A percentile compares a stretch with the other conserved stretches of the same genome.
Evolutionary conservation across 2,329 filamentous ascomycete genomes (phyloP).

Genomic region (Aspergillus cejpii): DNA sequence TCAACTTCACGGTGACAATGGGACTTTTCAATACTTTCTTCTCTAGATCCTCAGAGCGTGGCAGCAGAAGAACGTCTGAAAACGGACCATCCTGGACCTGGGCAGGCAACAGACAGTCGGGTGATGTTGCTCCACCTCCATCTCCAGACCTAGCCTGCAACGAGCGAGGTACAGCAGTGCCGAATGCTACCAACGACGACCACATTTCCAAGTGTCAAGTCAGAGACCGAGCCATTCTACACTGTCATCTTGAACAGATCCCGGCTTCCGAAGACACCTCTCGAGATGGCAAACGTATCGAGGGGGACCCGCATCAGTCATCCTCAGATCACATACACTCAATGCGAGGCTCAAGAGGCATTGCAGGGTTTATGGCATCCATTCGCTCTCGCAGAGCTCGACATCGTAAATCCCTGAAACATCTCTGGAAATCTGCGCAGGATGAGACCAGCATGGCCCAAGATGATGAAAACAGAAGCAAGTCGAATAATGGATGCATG

Average conservation of each 20-base stretch:
- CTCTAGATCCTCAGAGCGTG: constrained; percentile 6
- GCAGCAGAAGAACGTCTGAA: constrained; percentile 1
- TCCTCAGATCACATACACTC: constrained; percentile 4
- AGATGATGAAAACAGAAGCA: no score
- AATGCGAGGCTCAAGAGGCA: constrained; percentile 8
- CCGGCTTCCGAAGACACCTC: not conserved
- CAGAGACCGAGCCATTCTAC: not conserved
- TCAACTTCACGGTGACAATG: constrained; percentile 4
- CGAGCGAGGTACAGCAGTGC: not conserved
- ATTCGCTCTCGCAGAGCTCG: constrained; percentile 14
- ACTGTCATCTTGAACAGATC: not conserved
- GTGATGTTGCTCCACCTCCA: not conserved
- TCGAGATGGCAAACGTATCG: not conserved
- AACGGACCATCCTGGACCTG: constrained; percentile 1
- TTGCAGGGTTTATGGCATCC: constrained; percentile 15
- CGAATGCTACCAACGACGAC: not conserved
- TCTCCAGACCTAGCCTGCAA: not conserved
- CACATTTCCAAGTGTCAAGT: not conserved
- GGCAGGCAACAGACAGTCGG: constrained; percentile 1
- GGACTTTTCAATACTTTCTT: constrained; percentile 11
- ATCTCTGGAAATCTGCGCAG: not conserved
- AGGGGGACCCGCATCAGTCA: not conserved
- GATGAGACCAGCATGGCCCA: not conserved
- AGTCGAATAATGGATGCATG: not conserved
- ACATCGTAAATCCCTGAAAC: constrained; percentile 2